A percentile compares a stretch with the other conserved stretches of the same genome.
These are phyloP conservation scores for Vararia minispora DNA, from an alignment of 768 basidiomycete genomes.

Conservation along the genomic window DNA sequence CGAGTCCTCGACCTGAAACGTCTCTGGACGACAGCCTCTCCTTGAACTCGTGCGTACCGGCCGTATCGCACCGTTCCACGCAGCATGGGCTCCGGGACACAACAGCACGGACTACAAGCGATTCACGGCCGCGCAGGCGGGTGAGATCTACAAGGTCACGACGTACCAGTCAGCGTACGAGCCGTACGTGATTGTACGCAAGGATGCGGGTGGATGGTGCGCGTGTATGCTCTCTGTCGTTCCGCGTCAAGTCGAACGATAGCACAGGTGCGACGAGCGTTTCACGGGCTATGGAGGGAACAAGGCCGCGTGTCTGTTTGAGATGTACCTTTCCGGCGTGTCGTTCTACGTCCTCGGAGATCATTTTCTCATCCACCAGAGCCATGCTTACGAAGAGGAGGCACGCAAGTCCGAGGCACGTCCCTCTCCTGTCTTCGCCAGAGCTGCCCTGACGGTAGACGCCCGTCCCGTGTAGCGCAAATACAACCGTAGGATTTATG, in stretches of 20 bases:
- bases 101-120: constrained; percentile 68
- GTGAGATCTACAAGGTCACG: constrained; percentile 64
- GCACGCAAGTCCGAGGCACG: constrained; percentile 59
- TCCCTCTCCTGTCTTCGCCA: background rate
- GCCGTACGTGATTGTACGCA: constrained; percentile 78
- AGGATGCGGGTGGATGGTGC: constrained; percentile 17
- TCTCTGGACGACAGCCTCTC: constrained; percentile 30
- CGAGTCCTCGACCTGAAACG: too few species aligned
- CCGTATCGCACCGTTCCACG: constrained; percentile 68
- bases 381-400: constrained; percentile 69
- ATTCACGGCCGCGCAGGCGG: constrained; percentile 50
- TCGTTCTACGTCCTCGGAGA: constrained; percentile 77
- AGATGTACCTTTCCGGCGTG: constrained; percentile 82
- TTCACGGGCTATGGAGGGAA: constrained; percentile 89
- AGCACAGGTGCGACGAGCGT: constrained; percentile 80
- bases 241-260: too few species aligned
- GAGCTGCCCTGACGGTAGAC: background rate
- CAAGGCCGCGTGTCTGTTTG: constrained; percentile 87
- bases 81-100: constrained; percentile 68
- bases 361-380: constrained; percentile 86
- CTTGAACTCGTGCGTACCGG: constrained; percentile 43
- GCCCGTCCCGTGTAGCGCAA: constrained; percentile 35
- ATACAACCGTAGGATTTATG: constrained; percentile 66
- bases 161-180: constrained; percentile 80
- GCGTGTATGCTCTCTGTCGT: background rate